A percentile compares a stretch with the other conserved stretches of the same genome.
phyloP scores from a whole-genome alignment of 768 basidiomycete genomes.

The Suillus clintonianus region DNA sequence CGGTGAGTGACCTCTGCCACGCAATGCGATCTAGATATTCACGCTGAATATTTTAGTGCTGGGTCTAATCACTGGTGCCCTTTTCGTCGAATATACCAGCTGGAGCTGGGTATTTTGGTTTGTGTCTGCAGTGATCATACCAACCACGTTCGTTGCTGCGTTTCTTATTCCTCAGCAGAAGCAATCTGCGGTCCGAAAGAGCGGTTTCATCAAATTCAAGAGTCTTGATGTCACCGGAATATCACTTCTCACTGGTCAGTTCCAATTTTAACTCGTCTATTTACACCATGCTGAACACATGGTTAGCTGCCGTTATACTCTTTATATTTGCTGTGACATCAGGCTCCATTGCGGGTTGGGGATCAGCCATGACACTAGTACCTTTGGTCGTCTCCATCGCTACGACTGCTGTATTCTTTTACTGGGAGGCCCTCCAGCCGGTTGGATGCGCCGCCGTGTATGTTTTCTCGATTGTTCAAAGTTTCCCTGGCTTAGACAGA shows the following conservation, averaged over 20 bases:
- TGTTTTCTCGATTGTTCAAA: neutral
- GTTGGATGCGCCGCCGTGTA: conserved; percentile 33
- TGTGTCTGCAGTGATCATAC: neutral
- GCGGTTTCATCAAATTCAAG: neutral
- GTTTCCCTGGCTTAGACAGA: neutral
- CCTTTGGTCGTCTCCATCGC: conserved; percentile 45
- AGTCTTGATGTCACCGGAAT: neutral
- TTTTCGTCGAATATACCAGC: neutral
- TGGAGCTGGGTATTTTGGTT: neutral
- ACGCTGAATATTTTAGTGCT: neutral
- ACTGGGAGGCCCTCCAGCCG: conserved; percentile 41
- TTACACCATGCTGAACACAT: neutral
- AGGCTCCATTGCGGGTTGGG: conserved; percentile 49
- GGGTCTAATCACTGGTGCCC: neutral
- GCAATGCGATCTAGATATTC: neutral
- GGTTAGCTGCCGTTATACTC: neutral
- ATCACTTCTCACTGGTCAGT: neutral
- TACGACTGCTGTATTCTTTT: conserved; percentile 41
- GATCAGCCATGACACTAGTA: conserved; percentile 35
- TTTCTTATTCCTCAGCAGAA: neutral
- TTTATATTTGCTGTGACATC: conserved; percentile 35
- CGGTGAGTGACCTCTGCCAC: neutral
- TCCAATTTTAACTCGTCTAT: neutral
- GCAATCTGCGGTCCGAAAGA: neutral
- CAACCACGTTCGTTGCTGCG: neutral